Percentiles rank a stretch among this genome's conserved stretches.
These are phyloP conservation scores for Stagonosporopsis chrysanthemi DNA, from an alignment of 2,329 filamentous ascomycete species.

Conservation along the genomic window DNA sequence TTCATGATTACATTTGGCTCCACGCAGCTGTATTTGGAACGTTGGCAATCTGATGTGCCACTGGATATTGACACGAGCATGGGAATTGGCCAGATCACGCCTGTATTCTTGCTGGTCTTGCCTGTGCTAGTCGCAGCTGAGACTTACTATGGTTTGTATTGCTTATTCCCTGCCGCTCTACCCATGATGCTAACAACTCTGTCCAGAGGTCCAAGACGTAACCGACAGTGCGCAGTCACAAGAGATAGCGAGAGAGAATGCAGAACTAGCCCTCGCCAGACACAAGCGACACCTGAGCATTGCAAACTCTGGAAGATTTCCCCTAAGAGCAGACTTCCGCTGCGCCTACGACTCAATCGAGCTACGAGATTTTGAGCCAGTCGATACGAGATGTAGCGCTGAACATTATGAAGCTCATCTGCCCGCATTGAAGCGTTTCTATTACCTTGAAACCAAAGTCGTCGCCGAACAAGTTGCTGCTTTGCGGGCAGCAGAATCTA, in stretches of 20 bases:
- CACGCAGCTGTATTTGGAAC: slow-evolving; percentile 13
- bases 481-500: neutral
- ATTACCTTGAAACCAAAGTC: slow-evolving; percentile 6
- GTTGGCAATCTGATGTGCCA: slow-evolving; percentile 7
- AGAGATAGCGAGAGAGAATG: neutral
- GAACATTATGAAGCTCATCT: slow-evolving; percentile 1
- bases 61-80: slow-evolving; percentile 19
- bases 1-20: slow-evolving; percentile 28
- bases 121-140: slow-evolving; percentile 22
- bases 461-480: neutral
- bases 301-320: neutral
- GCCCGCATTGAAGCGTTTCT: slow-evolving; percentile 1
- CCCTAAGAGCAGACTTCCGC: slow-evolving; percentile 2
- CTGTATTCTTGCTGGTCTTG: slow-evolving; percentile 21
- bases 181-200: neutral
- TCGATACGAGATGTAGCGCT: neutral
- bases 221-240: slow-evolving; percentile 1
- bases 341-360: slow-evolving; percentile 2
- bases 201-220: slow-evolving; percentile 4
- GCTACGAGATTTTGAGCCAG: neutral
- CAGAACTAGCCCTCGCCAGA: neutral
- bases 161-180: neutral
- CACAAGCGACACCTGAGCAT: neutral
- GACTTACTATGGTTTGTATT: slow-evolving; percentile 3
- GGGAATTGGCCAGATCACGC: slow-evolving; percentile 27